Conservation (phyloP, 345 rosid genomes). For the Laguncularia racemosa region DNA sequence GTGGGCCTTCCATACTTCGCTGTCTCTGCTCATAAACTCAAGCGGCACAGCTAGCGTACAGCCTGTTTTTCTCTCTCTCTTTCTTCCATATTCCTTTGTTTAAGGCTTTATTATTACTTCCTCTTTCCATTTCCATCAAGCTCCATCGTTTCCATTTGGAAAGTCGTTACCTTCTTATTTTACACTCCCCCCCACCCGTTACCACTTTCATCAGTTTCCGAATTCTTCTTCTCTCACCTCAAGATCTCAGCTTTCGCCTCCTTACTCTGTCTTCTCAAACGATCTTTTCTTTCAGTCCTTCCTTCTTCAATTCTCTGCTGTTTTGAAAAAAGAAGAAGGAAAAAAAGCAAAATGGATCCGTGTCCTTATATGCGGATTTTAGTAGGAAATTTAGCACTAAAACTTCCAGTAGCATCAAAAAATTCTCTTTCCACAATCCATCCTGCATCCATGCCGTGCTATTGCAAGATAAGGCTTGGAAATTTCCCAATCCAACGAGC, state of each 20-base stretch:
- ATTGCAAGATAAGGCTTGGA: constrained; percentile 60
- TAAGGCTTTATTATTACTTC: neutral
- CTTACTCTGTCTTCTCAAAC: neutral
- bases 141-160: too few relatives aligned
- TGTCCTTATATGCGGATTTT: constrained; percentile 83
- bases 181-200: constrained; percentile 2
- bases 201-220: too few relatives aligned
- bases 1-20: constrained; percentile 2
- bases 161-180: neutral
- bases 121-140: neutral
- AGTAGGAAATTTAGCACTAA: constrained; percentile 65
- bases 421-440: constrained; percentile 23
- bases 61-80: constrained; percentile 33
- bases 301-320: too few relatives aligned
- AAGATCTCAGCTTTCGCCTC: constrained; percentile 1
- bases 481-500: constrained; percentile 40
- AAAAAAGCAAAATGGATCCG: constrained; percentile 63
- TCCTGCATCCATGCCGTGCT: constrained; percentile 25
- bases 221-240: neutral
- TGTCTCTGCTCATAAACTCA: neutral
- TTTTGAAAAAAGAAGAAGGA: too few relatives aligned
- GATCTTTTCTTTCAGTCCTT: too few relatives aligned
- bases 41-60: constrained; percentile 55
- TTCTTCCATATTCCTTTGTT: neutral
- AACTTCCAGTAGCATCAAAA: constrained; percentile 30